These are phyloP conservation scores for Penicillium goetzii DNA, from an alignment of 495 filamentous ascomycete species.

Conservation along the genomic window DNA sequence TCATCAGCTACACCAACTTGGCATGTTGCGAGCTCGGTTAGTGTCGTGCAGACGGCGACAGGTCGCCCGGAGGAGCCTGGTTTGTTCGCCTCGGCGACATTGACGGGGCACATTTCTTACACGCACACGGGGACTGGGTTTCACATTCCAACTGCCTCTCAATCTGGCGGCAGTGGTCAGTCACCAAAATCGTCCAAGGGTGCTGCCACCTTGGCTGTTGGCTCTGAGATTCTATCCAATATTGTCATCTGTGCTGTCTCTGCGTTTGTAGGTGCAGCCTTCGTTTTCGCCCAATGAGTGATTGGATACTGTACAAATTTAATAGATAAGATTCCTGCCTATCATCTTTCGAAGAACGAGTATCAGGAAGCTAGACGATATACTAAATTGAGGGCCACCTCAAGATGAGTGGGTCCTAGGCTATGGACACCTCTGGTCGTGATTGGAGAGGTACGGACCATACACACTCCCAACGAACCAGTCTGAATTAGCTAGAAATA, in stretches of 20 bases:
- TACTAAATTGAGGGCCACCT: not conserved
- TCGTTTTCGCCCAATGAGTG: not conserved
- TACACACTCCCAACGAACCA: not conserved
- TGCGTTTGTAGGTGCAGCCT: not conserved
- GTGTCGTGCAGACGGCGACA: not conserved
- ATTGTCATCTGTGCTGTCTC: not conserved
- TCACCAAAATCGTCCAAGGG: not conserved
- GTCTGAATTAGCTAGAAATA: not conserved
- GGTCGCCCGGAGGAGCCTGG: not conserved
- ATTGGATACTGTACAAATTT: not conserved
- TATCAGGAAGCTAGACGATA: not conserved
- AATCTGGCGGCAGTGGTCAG: not conserved
- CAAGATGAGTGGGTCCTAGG: not conserved
- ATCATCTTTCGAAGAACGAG: not conserved
- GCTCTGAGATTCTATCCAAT: not conserved
- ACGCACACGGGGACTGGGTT: conserved; percentile 1
- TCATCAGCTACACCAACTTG: conserved; percentile 3
- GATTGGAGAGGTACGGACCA: not conserved
- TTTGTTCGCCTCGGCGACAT: not conserved
- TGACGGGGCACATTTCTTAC: not conserved
- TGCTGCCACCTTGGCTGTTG: not conserved
- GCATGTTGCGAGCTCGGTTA: not conserved
- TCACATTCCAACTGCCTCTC: not conserved
- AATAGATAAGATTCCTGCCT: not conserved
- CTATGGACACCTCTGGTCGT: not conserved